Conservation (phyloP, 176 grass and related monocot genomes). For the Hyparrhenia diplandra region DNA sequence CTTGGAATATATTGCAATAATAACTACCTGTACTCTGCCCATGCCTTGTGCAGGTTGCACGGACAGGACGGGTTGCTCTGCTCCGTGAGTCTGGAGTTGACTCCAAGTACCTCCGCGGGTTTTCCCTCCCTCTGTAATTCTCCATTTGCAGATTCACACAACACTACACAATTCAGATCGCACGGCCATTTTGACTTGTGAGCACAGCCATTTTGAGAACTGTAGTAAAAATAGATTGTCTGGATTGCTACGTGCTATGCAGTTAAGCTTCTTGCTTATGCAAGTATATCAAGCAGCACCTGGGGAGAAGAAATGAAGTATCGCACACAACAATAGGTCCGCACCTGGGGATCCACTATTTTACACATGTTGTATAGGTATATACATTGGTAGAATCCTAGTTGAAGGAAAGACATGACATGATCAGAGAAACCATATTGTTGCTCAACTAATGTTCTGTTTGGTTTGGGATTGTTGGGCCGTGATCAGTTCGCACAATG, state of each 20-base stretch:
- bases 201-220: background rate
- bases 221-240: background rate
- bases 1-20: background rate
- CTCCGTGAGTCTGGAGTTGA: conserved; percentile 67
- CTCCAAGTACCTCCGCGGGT: conserved; percentile 63
- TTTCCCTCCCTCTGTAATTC: conserved; percentile 39
- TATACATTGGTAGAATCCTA: too few species aligned
- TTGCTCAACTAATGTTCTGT: too few species aligned
- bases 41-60: conserved; percentile 50
- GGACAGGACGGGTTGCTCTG: conserved; percentile 67
- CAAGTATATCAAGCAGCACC: background rate
- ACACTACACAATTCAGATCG: background rate
- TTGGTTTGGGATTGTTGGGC: too few species aligned
- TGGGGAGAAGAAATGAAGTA: background rate
- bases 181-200: background rate
- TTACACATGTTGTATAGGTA: too few species aligned
- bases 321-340: too few species aligned
- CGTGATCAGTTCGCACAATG: too few species aligned
- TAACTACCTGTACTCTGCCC: background rate
- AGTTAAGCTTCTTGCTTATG: background rate
- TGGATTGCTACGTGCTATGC: background rate
- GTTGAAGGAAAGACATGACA: too few species aligned
- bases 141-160: background rate
- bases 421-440: too few species aligned
- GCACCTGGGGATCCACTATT: too few species aligned